Evolutionary conservation across 164 flowering plant species (phyloP).

Genomic region (Nelumbo lutea): DNA sequence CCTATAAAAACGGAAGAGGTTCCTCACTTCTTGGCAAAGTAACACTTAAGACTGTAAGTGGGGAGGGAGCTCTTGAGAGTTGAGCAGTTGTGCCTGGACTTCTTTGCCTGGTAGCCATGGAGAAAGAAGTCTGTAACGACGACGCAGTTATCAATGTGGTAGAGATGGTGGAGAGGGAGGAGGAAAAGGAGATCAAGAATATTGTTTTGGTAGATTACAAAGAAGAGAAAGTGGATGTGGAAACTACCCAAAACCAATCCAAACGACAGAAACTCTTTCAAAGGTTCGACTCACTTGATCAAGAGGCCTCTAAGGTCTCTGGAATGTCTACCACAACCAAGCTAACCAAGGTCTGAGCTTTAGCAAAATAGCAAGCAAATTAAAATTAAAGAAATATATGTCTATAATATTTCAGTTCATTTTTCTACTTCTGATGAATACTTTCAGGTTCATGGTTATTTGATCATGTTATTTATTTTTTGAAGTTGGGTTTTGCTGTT

Average conservation of each 20-base stretch:
- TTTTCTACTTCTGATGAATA: too few species aligned
- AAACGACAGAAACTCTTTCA: background rate
- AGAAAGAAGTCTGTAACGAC: background rate
- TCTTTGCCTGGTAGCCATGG: background rate
- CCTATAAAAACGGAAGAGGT: too few species aligned
- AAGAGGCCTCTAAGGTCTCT: conserved; percentile 6
- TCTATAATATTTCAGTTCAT: too few species aligned
- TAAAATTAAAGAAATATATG: too few species aligned
- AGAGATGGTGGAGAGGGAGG: conserved; percentile 1
- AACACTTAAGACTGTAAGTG: too few species aligned
- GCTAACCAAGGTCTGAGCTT: conserved; percentile 3
- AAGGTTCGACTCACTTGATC: conserved; percentile 9
- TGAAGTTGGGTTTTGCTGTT: background rate
- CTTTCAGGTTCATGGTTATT: background rate
- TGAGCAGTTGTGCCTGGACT: too few species aligned
- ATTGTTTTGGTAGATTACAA: background rate
- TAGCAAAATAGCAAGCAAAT: too few species aligned
- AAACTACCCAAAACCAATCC: background rate
- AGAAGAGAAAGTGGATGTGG: background rate
- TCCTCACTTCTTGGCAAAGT: too few species aligned
- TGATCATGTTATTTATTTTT: background rate
- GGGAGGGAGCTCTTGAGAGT: too few species aligned
- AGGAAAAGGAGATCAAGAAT: background rate
- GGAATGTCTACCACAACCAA: background rate
- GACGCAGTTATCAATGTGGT: background rate